Percentiles rank a stretch among this genome's conserved stretches.
These are phyloP conservation scores for Magnolia changhungtana DNA, from an alignment of 164 flowering plant species.

Conservation along the genomic window DNA sequence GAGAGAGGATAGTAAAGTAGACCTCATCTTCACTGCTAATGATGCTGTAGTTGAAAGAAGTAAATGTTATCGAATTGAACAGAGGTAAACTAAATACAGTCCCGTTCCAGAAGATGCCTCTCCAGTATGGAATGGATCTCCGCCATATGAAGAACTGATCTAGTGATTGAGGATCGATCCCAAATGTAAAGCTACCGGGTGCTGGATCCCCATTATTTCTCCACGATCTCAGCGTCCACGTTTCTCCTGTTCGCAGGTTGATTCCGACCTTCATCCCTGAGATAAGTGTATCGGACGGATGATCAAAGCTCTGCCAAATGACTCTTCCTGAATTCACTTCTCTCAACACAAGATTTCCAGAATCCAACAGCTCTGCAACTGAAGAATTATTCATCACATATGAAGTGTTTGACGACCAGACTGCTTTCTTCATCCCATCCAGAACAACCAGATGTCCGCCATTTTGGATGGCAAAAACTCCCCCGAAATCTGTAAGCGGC, in stretches of 20 bases:
- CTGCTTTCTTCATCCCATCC: not conserved
- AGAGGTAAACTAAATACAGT: not conserved
- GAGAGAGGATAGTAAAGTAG: not conserved
- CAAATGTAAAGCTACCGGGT: not conserved
- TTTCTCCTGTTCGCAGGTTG: not conserved
- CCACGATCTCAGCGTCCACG: not conserved
- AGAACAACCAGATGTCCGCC: slow-evolving; percentile 2
- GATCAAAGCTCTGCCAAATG: not conserved
- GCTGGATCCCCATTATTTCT: not conserved
- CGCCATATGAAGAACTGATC: not conserved
- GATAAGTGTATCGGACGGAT: not conserved
- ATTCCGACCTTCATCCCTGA: not conserved
- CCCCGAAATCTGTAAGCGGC: slow-evolving; percentile 6
- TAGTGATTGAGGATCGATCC: not conserved
- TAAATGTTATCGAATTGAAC: no score
- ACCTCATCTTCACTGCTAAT: not conserved
- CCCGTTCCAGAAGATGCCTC: slow-evolving; percentile 2
- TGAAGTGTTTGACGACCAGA: slow-evolving; percentile 3
- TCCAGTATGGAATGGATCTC: not conserved
- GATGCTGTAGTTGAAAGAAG: no score
- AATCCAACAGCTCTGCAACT: slow-evolving; percentile 16
- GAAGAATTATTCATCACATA: not conserved
- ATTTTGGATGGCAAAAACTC: not conserved
- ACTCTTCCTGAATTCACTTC: not conserved
- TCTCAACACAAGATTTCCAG: slow-evolving; percentile 22